These are phyloP conservation scores for Fibroporia radiculosa DNA, from an alignment of 768 basidiomycete species.

Conservation along the genomic window DNA sequence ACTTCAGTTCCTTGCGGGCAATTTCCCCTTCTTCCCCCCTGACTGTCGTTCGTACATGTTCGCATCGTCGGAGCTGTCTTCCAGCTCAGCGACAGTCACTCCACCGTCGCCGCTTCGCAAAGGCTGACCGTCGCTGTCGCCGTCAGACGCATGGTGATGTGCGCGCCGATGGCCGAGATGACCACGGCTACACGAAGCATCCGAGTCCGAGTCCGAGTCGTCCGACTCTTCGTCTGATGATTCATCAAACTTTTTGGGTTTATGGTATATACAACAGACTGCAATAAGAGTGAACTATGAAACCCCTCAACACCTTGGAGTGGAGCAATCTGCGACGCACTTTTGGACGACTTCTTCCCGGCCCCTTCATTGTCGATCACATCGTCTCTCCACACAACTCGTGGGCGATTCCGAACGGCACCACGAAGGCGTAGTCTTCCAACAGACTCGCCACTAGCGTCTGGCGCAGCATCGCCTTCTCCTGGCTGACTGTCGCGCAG, in stretches of 20 bases:
- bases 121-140: constrained; percentile 9
- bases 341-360: constrained; percentile 89
- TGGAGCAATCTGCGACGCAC: constrained; percentile 38
- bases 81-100: constrained; percentile 19
- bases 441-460: constrained; percentile 12
- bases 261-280: constrained; percentile 97
- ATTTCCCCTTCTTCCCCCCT: constrained; percentile 15
- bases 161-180: constrained; percentile 11
- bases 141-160: constrained; percentile 9
- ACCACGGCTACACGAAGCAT: constrained; percentile 13
- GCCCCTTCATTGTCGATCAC: constrained; percentile 88
- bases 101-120: constrained; percentile 12
- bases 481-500: constrained; percentile 28
- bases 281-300: neutral
- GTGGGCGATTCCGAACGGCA: constrained; percentile 29
- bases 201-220: constrained; percentile 38
- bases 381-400: constrained; percentile 78
- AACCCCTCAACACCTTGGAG: neutral
- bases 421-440: constrained; percentile 60
- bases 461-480: constrained; percentile 15
- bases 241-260: constrained; percentile 72
- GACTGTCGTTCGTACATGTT: constrained; percentile 32
- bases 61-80: constrained; percentile 16
- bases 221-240: constrained; percentile 58
- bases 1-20: neutral